Conservation (phyloP, 2,329 filamentous ascomycete species). For the Akanthomyces lecanii region DNA sequence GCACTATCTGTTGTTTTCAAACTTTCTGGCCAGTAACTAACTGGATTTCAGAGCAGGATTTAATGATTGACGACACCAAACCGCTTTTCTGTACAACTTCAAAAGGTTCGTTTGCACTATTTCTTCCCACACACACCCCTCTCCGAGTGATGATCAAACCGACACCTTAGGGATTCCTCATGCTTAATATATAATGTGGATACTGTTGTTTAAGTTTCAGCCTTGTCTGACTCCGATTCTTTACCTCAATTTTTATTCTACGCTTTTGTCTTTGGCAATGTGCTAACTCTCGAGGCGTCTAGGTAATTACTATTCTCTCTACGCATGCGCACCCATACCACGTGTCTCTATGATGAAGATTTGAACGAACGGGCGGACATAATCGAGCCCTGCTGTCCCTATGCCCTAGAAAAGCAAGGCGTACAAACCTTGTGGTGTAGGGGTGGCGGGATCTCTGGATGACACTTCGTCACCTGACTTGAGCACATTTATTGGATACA, state of each 20-base stretch:
- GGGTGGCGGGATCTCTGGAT: conserved; percentile 54
- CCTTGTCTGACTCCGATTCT: conserved; percentile 57
- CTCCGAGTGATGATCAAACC: conserved; percentile 56
- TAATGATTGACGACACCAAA: conserved; percentile 1
- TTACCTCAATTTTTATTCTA: conserved; percentile 23
- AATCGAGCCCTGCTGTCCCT: conserved; percentile 49
- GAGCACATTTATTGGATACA: conserved; percentile 1
- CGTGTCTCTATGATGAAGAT: conserved; percentile 50
- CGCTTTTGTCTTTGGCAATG: conserved; percentile 16
- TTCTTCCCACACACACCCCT: conserved; percentile 19
- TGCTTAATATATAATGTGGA: conserved; percentile 64
- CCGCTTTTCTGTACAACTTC: conserved; percentile 12
- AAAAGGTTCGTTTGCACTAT: conserved; percentile 44
- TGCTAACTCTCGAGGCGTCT: conserved; percentile 35
- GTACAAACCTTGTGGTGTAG: conserved; percentile 59
- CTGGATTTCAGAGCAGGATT: conserved; percentile 20
- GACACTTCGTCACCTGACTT: conserved; percentile 63
- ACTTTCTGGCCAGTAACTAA: conserved; percentile 12
- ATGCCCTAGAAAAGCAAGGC: conserved; percentile 50
- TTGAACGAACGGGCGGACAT: conserved; percentile 70
- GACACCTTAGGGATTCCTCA: conserved; percentile 65
- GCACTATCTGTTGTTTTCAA: conserved; percentile 15
- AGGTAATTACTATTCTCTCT: conserved; percentile 37
- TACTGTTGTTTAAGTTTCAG: conserved; percentile 59
- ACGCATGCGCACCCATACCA: conserved; percentile 25